Conservation (phyloP, 768 basidiomycete species). For the Leccinum obscurum region DNA sequence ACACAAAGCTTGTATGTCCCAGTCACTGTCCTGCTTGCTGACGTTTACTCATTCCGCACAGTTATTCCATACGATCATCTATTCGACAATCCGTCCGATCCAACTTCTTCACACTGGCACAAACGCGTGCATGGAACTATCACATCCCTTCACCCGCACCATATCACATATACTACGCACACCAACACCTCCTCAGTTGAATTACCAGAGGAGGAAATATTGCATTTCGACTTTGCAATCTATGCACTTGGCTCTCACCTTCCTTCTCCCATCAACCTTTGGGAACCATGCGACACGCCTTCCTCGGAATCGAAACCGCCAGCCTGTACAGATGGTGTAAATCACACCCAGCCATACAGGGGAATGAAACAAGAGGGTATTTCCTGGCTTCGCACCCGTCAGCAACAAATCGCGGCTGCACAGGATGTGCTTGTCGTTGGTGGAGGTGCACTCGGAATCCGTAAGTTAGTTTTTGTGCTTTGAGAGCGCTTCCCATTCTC, state of each 20-base stretch:
- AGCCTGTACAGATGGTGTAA: background rate
- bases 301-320: background rate
- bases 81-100: conserved; percentile 32
- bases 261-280: conserved; percentile 55
- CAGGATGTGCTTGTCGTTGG: conserved; percentile 63
- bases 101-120: conserved; percentile 21
- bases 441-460: conserved; percentile 72
- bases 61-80: conserved; percentile 59
- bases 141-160: conserved; percentile 37
- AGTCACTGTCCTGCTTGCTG: too few relatives aligned
- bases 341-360: conserved; percentile 21
- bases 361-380: conserved; percentile 52
- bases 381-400: conserved; percentile 51
- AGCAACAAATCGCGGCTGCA: conserved; percentile 46
- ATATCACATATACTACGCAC: conserved; percentile 33
- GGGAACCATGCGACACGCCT: conserved; percentile 33
- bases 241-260: conserved; percentile 63
- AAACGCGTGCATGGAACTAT: conserved; percentile 48
- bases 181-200: background rate
- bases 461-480: conserved; percentile 38
- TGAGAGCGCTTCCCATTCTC: background rate
- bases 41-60: conserved; percentile 7
- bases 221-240: conserved; percentile 57
- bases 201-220: conserved; percentile 11
- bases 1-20: conserved; percentile 58